These are phyloP conservation scores for Geotrichum reessii DNA, from an alignment of 1,139 yeast species.

Conservation along the genomic window DNA sequence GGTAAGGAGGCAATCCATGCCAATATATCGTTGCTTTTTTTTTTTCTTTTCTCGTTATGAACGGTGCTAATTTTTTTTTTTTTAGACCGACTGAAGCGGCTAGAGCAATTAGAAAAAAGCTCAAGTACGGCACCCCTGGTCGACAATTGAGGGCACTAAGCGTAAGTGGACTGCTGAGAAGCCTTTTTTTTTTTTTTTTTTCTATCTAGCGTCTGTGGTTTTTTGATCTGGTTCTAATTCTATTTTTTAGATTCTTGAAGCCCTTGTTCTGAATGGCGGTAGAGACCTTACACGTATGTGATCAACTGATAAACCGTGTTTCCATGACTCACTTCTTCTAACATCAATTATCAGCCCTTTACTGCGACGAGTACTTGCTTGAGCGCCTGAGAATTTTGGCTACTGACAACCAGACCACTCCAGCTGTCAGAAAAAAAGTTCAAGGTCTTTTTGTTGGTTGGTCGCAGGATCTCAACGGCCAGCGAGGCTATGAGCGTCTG, in stretches of 20 bases:
- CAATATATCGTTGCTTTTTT: not conserved
- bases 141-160: constrained; percentile 64
- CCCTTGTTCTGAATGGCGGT: constrained; percentile 74
- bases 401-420: constrained; percentile 41
- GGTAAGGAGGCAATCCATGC: constrained; percentile 24
- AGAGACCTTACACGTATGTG: constrained; percentile 32
- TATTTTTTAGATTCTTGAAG: constrained; percentile 48
- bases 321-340: constrained; percentile 23
- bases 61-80: constrained; percentile 20
- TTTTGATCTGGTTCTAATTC: not conserved
- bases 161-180: constrained; percentile 20
- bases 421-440: constrained; percentile 45
- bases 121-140: constrained; percentile 69
- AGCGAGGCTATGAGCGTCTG: constrained; percentile 48
- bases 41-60: not conserved
- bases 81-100: constrained; percentile 73
- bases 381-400: constrained; percentile 58
- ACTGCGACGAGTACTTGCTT: constrained; percentile 64
- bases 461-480: constrained; percentile 51
- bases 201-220: not conserved
- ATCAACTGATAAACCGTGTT: constrained; percentile 30
- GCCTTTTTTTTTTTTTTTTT: not conserved
- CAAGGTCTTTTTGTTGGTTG: constrained; percentile 55
- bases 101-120: constrained; percentile 76
- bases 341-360: constrained; percentile 37